Evolutionary conservation across 257 asterid species (phyloP).

Genomic region (Rubia yunnanensis): DNA sequence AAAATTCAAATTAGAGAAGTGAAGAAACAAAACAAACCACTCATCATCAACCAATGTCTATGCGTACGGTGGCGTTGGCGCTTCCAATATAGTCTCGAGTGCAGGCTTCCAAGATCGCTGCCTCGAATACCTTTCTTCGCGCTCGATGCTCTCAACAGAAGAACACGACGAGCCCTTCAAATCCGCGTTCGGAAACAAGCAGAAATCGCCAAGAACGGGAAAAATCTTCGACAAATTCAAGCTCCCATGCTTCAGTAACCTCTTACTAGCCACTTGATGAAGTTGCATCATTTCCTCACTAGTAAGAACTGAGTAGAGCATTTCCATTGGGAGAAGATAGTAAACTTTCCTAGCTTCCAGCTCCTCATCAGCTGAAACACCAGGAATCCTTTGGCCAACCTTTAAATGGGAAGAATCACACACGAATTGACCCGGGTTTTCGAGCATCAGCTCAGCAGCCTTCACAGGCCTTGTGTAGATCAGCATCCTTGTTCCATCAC

Average conservation of each 20-base stretch:
- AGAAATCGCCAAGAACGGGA: slow-evolving; percentile 37
- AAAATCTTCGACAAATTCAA: slow-evolving; percentile 38
- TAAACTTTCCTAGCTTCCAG: slow-evolving; percentile 41
- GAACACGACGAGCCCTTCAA: slow-evolving; percentile 11
- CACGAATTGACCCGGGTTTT: slow-evolving; percentile 49
- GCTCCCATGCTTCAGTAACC: slow-evolving; percentile 23
- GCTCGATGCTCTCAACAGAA: slow-evolving; percentile 9
- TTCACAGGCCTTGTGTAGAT: slow-evolving; percentile 30
- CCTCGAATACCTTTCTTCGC: slow-evolving; percentile 29
- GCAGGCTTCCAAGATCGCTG: slow-evolving; percentile 75
- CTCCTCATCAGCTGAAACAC: slow-evolving; percentile 49
- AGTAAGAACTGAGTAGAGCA: slow-evolving; percentile 64
- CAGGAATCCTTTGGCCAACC: slow-evolving; percentile 48
- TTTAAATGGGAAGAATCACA: slow-evolving; percentile 35
- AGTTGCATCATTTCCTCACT: slow-evolving; percentile 38
- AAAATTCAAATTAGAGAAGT: not conserved
- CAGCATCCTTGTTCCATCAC: slow-evolving; percentile 32
- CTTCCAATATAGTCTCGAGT: slow-evolving; percentile 57
- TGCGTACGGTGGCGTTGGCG: slow-evolving; percentile 43
- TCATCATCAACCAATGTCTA: not conserved
- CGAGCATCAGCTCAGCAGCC: slow-evolving; percentile 60
- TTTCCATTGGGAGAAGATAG: slow-evolving; percentile 56
- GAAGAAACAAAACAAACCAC: not conserved
- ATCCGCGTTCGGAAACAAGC: slow-evolving; percentile 35
- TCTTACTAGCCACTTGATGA: slow-evolving; percentile 26